phyloP scores from a whole-genome alignment of 139 green algal species.

The Coccomyxa sp. region DNA sequence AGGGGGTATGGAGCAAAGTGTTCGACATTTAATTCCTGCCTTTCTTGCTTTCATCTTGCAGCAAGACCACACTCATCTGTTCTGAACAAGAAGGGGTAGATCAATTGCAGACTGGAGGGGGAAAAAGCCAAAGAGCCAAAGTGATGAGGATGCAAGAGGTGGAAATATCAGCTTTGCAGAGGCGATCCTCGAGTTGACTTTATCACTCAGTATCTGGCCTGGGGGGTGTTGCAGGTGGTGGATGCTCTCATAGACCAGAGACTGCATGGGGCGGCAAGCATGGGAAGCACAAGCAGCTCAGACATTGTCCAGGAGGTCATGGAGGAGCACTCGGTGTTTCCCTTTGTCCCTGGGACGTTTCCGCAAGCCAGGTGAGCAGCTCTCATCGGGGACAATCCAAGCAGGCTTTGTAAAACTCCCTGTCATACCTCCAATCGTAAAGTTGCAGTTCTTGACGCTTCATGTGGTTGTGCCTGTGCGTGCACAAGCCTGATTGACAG shows the following conservation, averaged over 20 bases:
- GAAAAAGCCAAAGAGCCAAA: too few relatives aligned
- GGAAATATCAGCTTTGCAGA: not conserved
- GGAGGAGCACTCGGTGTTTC: not conserved
- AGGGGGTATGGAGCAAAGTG: not conserved
- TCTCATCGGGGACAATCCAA: too few relatives aligned
- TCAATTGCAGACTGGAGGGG: too few relatives aligned
- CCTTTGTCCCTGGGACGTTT: not conserved
- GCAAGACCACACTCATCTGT: too few relatives aligned
- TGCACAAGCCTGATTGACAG: too few relatives aligned
- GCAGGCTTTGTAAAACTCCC: too few relatives aligned
- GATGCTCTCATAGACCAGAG: conserved; percentile 39
- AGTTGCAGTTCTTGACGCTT: too few relatives aligned
- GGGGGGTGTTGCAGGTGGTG: conserved; percentile 17
- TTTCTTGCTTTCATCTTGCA: not conserved
- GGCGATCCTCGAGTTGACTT: not conserved
- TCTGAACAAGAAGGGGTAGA: too few relatives aligned
- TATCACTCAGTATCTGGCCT: too few relatives aligned
- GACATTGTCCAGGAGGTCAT: not conserved
- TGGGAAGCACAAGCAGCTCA: not conserved
- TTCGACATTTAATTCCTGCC: not conserved
- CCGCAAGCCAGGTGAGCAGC: conserved; percentile 1
- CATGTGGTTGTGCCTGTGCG: too few relatives aligned
- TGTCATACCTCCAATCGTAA: too few relatives aligned
- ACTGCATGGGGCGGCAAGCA: conserved; percentile 24
- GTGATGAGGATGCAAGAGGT: too few relatives aligned